Conservation (phyloP, 768 basidiomycete species). For the Mycena maculata region DNA sequence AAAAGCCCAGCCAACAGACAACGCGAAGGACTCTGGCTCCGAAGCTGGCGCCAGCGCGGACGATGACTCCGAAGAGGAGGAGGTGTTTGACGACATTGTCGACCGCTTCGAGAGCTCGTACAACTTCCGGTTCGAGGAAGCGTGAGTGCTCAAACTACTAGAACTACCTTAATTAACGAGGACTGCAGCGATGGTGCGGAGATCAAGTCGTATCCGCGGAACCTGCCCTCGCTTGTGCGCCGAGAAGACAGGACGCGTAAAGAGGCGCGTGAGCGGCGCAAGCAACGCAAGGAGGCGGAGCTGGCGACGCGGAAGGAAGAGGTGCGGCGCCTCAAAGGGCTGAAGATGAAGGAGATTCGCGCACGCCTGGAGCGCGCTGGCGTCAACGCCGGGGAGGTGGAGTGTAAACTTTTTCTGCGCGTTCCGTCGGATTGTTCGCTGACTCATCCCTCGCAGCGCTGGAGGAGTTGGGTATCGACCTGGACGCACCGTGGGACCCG, state of each 20-base stretch:
- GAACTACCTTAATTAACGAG: background rate
- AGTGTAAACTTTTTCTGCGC: slow-evolving; percentile 42
- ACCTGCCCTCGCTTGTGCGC: slow-evolving; percentile 70
- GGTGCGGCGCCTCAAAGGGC: slow-evolving; percentile 79
- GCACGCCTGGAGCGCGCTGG: slow-evolving; percentile 82
- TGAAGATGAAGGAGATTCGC: slow-evolving; percentile 88
- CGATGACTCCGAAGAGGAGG: slow-evolving; percentile 68
- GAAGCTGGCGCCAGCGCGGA: slow-evolving; percentile 42
- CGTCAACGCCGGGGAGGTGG: slow-evolving; percentile 53
- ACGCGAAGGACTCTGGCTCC: slow-evolving; percentile 37
- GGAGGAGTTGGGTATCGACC: slow-evolving; percentile 67
- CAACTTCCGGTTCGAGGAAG: slow-evolving; percentile 98
- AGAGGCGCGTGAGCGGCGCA: slow-evolving; percentile 82
- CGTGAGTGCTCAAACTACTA: slow-evolving; percentile 62
- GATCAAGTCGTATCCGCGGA: slow-evolving; percentile 83
- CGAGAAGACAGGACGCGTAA: slow-evolving; percentile 84
- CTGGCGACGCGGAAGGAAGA: slow-evolving; percentile 80
- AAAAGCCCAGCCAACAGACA: slow-evolving; percentile 41
- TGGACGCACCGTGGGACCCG: slow-evolving; percentile 96
- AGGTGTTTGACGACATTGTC: slow-evolving; percentile 89
- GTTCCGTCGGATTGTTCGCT: background rate
- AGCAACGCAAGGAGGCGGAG: slow-evolving; percentile 84
- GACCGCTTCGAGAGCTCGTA: slow-evolving; percentile 96
- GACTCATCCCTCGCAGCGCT: slow-evolving; percentile 57
- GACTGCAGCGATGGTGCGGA: slow-evolving; percentile 66